Evolutionary conservation across 2,329 filamentous ascomycete genomes (phyloP).

Genomic region (Ophiocordyceps camponoti-rufipedis): DNA sequence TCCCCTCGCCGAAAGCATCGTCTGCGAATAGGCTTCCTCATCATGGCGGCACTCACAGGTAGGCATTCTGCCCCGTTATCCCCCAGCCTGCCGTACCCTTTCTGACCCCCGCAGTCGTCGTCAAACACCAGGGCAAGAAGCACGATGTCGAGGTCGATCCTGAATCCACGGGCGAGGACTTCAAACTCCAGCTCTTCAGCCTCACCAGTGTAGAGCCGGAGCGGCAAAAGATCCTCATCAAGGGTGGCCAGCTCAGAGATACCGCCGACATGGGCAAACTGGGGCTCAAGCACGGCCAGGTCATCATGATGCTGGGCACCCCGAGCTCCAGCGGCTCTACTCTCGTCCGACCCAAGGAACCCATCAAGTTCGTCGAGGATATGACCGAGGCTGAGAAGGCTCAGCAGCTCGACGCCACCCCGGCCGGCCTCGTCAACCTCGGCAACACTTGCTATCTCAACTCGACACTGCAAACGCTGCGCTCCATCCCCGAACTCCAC

Average conservation of each 20-base stretch:
- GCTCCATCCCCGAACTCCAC: conserved; percentile 80
- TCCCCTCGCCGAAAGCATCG: background rate
- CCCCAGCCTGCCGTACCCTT: background rate
- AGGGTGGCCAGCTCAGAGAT: conserved; percentile 89
- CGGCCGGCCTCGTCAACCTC: conserved; percentile 75
- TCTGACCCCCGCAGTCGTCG: conserved; percentile 42
- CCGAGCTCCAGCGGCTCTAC: conserved; percentile 46
- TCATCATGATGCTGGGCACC: conserved; percentile 93
- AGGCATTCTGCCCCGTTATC: background rate
- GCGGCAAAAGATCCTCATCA: conserved; percentile 88
- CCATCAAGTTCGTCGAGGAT: conserved; percentile 82
- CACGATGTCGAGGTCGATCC: conserved; percentile 87
- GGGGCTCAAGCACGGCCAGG: conserved; percentile 68
- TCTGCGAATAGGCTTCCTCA: background rate
- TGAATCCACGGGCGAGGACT: conserved; percentile 67
- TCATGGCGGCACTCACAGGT: background rate
- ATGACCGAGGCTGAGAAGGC: conserved; percentile 93
- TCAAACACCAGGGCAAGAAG: conserved; percentile 92
- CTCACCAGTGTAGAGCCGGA: conserved; percentile 92
- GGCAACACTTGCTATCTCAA: conserved; percentile 99
- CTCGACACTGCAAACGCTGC: conserved; percentile 83
- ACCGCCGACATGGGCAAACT: conserved; percentile 74
- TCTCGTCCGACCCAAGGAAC: conserved; percentile 57
- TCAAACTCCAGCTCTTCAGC: conserved; percentile 92
- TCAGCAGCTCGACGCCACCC: conserved; percentile 63